Percentiles rank a stretch among this genome's conserved stretches.
Conservation (phyloP, 2,329 filamentous ascomycete species). For the Dactylonectria macrodidyma region DNA sequence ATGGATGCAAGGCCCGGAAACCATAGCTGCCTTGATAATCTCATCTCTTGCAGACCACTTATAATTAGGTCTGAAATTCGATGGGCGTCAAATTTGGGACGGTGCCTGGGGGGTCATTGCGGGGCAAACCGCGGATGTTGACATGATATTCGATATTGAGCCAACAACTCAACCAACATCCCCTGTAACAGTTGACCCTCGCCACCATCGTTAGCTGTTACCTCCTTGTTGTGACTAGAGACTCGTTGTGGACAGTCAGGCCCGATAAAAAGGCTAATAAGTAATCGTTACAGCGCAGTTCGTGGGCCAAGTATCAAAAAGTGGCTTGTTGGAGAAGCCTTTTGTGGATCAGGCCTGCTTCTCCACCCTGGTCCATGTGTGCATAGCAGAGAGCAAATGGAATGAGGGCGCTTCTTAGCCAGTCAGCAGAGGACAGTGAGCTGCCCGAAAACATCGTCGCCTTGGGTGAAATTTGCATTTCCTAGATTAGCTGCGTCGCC, state of each 20-base stretch:
- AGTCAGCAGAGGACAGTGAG: not conserved
- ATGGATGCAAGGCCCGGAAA: conserved; percentile 1
- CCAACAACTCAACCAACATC: conserved; percentile 29
- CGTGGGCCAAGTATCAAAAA: conserved; percentile 17
- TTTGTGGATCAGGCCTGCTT: conserved; percentile 42
- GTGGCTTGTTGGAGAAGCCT: conserved; percentile 42
- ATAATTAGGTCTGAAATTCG: conserved; percentile 26
- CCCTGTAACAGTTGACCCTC: conserved; percentile 20
- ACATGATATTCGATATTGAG: conserved; percentile 36
- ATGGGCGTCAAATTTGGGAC: conserved; percentile 26
- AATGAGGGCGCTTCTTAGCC: conserved; percentile 8
- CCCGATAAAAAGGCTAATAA: not conserved
- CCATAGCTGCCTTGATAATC: conserved; percentile 33
- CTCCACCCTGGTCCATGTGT: conserved; percentile 26
- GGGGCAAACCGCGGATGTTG: conserved; percentile 21
- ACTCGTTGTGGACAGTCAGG: not conserved
- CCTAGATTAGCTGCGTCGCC: not conserved
- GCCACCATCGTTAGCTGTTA: conserved; percentile 17
- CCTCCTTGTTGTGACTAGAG: conserved; percentile 4
- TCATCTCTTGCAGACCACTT: conserved; percentile 34
- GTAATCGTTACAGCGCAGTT: not conserved
- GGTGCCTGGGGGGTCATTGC: conserved; percentile 22
- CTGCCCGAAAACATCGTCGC: conserved; percentile 1
- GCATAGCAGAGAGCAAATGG: conserved; percentile 22
- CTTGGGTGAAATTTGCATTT: conserved; percentile 9